Evolutionary conservation across 1,284 basidiomycete genomes (phyloP).

Genomic region (Puccinia novopanici): DNA sequence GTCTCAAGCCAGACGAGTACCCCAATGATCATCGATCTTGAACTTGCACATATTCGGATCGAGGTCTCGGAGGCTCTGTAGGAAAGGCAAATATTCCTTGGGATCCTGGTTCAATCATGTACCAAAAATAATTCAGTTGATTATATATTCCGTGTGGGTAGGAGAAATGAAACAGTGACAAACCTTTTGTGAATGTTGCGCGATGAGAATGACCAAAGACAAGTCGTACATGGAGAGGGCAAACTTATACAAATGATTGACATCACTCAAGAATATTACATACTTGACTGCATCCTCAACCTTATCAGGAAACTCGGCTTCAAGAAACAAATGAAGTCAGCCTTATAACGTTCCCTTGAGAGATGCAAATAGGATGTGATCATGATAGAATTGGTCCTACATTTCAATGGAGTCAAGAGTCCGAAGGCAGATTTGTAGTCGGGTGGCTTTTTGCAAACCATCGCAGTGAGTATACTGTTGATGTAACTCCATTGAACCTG

Average conservation of each 20-base stretch:
- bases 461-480: constrained; percentile 86
- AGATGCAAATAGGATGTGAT: constrained; percentile 14
- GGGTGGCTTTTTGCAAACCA: no score
- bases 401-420: constrained; percentile 75
- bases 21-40: constrained; percentile 89
- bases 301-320: no score
- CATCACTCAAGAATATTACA: constrained; percentile 95
- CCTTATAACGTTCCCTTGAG: constrained; percentile 70
- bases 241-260: constrained; percentile 85
- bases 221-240: no score
- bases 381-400: no score
- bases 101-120: constrained; percentile 71
- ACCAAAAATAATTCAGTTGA: no score
- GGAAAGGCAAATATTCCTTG: no score
- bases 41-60: constrained; percentile 82
- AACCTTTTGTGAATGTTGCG: constrained; percentile 94
- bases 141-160: no score
- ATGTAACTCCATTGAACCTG: constrained; percentile 75
- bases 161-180: constrained; percentile 46
- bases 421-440: no score
- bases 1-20: constrained; percentile 73
- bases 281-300: constrained; percentile 98
- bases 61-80: no score
- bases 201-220: constrained; percentile 88
- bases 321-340: no score